Evolutionary conservation across 2,329 filamentous ascomycete genomes (phyloP), one percentile per base, ranked within the genome.

Genomic region (Monascus ruber): DNA sequence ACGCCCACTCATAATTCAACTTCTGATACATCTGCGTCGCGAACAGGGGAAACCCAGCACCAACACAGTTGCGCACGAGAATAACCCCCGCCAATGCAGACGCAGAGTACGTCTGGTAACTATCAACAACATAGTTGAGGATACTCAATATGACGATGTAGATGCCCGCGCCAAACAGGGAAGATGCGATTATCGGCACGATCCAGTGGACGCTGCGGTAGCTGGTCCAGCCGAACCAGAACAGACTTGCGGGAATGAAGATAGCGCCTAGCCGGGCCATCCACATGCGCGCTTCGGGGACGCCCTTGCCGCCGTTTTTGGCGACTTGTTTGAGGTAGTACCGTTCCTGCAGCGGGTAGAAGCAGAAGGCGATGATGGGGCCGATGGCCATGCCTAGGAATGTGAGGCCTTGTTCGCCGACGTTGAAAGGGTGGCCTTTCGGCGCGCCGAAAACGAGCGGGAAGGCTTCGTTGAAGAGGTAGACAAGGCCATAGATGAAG

Each of bases 41-140:
- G 29, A 59, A 59, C 33, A 61, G 40, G 4, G 58, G 54, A 27
- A 59, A 59, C 0, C 51, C 51, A 4, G 52, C 56, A n/a, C 52
- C 57, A 5, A 58, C 48, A 1, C 85, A 76, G 49, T 85, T 81
- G 44, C 82, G 72, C 5, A 79, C 71, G 62, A 81, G 81, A n/a
- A 80, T 81, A 42, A 85, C 84, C n/a, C 81, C 82, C 24, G 81
- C 81, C 0, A 82, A 81, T 0, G 81, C 82, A 0, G 78, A 83
- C 1, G 82, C 80, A 1, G 79, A 76, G 55, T 83, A 84, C 0
- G 76, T 76, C 0, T 81, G 81, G 50, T 85, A 84, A 5, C 79
- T 78, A 45, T 77, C 79, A 32, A 84, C 74, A 69, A 85, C 81
- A 61, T 85, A 85, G 58, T 85, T 79, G 46, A 84, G 79, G 5